Base-by-base conservation (phyloP, 2,329 filamentous ascomycete genomes). In the Amylocarpus encephaloides region DNA sequence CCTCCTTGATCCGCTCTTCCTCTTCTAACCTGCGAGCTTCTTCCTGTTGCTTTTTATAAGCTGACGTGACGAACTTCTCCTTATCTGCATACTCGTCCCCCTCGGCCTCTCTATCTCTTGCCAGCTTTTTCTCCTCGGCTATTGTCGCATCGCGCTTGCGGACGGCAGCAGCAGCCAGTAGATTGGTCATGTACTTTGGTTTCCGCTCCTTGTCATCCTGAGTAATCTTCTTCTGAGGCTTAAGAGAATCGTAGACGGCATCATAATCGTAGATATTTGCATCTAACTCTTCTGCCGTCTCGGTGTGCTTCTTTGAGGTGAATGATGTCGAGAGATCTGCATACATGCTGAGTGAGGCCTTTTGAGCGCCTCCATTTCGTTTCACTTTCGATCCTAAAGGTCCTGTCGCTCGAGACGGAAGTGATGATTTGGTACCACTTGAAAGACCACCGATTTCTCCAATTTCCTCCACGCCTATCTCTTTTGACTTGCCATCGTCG, bases 231-330 rank as follows among this genome's bases (percentile, higher is more conserved):
- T 80, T 77, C 52, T 82, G 76, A 13, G 80, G 78, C 57, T 88
- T 85, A 36, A 92, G 73, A 1, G 84, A 85, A 60, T 92, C 87
- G 70, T 89, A 91, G 18, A 88, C 86, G 1, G 78, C 78, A 66
- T 94, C 88, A 70, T 93, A 94, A 69, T 93, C 88, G 72, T 91
- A 93, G 59, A 93, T 83, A 43, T 80, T 83, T 1, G 86, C 73
- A 61, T 93, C 88, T 7, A 85, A 64, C 52, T 80, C 75, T 54
- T 82, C 74, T 2, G 86, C 86, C 13, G 80, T 79, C 55, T 82
- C 74, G 34, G 80, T 78, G 59, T 85, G 76, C 59, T 78, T 81
- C 47, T 79, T 78, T 22, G 85, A 80, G 29, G 80, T 73, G 30
- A 84, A 72, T 1, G 79, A 71, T 60, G 80, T 79, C 2, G 86